Evolutionary conservation across 1,284 basidiomycete species (phyloP).

Genomic region (Phenoliferia sp.): DNA sequence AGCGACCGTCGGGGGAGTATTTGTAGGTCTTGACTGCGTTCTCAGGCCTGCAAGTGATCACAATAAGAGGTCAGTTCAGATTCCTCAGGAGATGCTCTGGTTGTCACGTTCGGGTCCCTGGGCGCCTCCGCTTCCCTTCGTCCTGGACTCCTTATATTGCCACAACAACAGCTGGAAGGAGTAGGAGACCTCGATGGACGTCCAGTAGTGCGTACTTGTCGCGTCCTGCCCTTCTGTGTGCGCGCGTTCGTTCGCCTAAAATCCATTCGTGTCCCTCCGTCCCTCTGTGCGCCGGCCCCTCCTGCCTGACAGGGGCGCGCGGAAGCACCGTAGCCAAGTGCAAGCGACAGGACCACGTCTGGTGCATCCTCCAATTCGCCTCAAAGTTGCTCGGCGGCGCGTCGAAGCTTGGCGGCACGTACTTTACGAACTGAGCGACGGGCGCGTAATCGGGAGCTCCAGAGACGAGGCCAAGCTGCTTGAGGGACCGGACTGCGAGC

Average conservation of each 20-base stretch:
- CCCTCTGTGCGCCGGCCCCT: background rate
- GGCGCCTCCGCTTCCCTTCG: no score
- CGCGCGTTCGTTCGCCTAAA: background rate
- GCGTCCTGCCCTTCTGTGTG: background rate
- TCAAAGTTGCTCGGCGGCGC: background rate
- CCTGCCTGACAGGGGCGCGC: no score
- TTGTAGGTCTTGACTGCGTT: constrained; percentile 66
- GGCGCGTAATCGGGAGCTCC: constrained; percentile 71
- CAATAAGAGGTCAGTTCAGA: background rate
- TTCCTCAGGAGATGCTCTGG: background rate
- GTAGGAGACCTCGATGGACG: no score
- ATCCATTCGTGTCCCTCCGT: background rate
- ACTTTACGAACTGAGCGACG: constrained; percentile 60
- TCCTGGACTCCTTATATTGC: no score
- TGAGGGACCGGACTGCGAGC: constrained; percentile 81
- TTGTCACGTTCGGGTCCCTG: background rate
- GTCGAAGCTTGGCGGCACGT: constrained; percentile 22
- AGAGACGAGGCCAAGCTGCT: constrained; percentile 77
- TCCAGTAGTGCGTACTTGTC: no score
- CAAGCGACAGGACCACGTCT: background rate
- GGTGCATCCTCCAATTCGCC: background rate
- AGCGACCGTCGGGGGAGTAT: constrained; percentile 82
- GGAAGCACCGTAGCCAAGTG: background rate
- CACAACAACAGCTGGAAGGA: no score
- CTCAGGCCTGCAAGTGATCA: constrained; percentile 49